Base-by-base conservation (phyloP, 805 yeast genomes). In the Cyberlindnera mississippiensis region DNA sequence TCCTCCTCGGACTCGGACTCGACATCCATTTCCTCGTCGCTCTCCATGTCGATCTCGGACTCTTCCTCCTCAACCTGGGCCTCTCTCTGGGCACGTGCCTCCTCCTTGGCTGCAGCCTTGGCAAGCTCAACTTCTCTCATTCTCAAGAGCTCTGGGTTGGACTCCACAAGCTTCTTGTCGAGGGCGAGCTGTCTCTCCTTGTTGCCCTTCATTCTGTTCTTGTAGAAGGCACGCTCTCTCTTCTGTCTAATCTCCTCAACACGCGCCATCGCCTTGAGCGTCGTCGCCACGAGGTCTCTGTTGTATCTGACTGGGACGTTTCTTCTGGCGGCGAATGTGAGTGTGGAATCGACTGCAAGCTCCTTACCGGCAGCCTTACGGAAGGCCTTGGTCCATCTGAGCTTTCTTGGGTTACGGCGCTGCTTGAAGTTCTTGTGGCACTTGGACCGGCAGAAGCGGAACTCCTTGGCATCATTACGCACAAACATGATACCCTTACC, bases 291-390 rank as follows among this genome's bases (percentile, higher is more conserved):
- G 46, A 93, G 75, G 60, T 93, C 97, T 73, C 99, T 81, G 72
- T 93, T 91, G 69, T 93, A 93, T 68, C 99, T 80, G 35, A 93
- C 97, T 37, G 99, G 99, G 35, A 93, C 93, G 63, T 93, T 90
- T 75, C 99, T 86, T 72, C 97, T 87, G 53, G 95, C 90, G 45
- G 96, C 96, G 67, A 93, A 93, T 1, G 98, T 86, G 59, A 93
- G 76, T 4, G 99, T 90, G 5, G 96, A 85, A 61, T 93, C 99
- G 44, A 93, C 98, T 18, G 95, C 96, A 74, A 93, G 78, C 64
- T 93, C 99, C 67, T 93, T 93, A 59, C 99, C 99, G 34, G 98
- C 98, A 48, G 98, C 95, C 67, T 93, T 93, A 71, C 99, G 81
- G 77, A 93, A 93, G 1, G 99, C 98, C 67, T 93, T 93, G 42